Conservation (phyloP, 306 rosid genomes). For the Ziziphus jujuba region DNA sequence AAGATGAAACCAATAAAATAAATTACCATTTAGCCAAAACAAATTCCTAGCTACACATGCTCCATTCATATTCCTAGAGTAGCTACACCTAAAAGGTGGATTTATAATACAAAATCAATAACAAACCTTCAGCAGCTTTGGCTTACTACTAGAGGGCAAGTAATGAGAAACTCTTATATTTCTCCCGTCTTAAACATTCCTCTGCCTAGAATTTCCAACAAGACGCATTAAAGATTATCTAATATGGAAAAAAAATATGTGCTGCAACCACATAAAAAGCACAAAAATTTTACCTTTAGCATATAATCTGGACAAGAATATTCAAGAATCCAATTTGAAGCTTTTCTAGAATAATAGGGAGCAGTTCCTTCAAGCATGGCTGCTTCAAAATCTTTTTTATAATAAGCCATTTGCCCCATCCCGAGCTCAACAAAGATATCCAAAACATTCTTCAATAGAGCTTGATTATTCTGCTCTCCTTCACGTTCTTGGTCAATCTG, state of each 20-base stretch:
- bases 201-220: conserved; percentile 36
- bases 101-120: not conserved
- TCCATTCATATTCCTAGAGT: not conserved
- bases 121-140: conserved; percentile 50
- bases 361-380: conserved; percentile 50
- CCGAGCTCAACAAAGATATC: conserved; percentile 66
- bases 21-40: not conserved
- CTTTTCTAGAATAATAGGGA: conserved; percentile 45
- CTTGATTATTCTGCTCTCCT: conserved; percentile 61
- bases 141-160: conserved; percentile 50
- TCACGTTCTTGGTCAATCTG: conserved; percentile 62
- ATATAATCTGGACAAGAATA: conserved; percentile 55
- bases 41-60: not conserved
- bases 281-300: conserved; percentile 37
- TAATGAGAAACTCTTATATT: conserved; percentile 49
- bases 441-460: conserved; percentile 52
- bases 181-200: conserved; percentile 49
- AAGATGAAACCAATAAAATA: not conserved
- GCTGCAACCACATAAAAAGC: not conserved
- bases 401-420: conserved; percentile 40
- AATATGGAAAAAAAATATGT: no score
- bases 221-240: conserved; percentile 8
- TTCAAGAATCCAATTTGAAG: conserved; percentile 57
- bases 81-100: not conserved
- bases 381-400: conserved; percentile 55